Conservation (phyloP, 106 monocot species). For the Dioscorea dumetorum region DNA sequence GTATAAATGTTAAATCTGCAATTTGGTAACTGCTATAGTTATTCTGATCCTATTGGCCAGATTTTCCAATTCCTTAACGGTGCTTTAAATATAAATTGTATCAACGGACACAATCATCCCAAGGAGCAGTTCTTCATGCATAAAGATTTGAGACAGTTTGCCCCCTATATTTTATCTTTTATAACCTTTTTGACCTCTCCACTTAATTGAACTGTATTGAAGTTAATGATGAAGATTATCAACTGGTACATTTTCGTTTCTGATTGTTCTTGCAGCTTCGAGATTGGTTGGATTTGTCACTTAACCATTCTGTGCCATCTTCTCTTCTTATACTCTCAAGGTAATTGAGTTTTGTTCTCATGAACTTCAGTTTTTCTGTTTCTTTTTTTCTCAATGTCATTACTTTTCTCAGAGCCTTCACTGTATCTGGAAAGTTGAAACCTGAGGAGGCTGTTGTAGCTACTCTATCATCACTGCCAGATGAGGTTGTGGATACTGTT, state of each 20-base stretch:
- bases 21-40: too few relatives aligned
- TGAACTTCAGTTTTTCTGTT: not conserved
- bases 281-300: slow-evolving; percentile 94
- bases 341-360: slow-evolving; percentile 21
- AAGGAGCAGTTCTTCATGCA: too few relatives aligned
- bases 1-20: not conserved
- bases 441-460: slow-evolving; percentile 97
- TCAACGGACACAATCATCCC: too few relatives aligned
- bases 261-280: slow-evolving; percentile 49
- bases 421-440: slow-evolving; percentile 83
- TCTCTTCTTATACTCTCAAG: slow-evolving; percentile 95
- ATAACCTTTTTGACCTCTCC: too few relatives aligned
- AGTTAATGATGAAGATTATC: too few relatives aligned
- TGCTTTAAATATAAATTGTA: too few relatives aligned
- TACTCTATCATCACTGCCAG: slow-evolving; percentile 91
- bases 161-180: too few relatives aligned
- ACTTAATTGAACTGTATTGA: too few relatives aligned
- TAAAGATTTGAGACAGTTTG: too few relatives aligned
- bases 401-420: slow-evolving; percentile 54
- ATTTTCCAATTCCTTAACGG: too few relatives aligned
- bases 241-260: not conserved
- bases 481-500: slow-evolving; percentile 98
- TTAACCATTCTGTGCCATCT: slow-evolving; percentile 81
- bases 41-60: too few relatives aligned
- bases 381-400: slow-evolving; percentile 11